Base-by-base conservation (phyloP, 352 stramenopile genomes). In the Globisporangium megalacanthum region DNA sequence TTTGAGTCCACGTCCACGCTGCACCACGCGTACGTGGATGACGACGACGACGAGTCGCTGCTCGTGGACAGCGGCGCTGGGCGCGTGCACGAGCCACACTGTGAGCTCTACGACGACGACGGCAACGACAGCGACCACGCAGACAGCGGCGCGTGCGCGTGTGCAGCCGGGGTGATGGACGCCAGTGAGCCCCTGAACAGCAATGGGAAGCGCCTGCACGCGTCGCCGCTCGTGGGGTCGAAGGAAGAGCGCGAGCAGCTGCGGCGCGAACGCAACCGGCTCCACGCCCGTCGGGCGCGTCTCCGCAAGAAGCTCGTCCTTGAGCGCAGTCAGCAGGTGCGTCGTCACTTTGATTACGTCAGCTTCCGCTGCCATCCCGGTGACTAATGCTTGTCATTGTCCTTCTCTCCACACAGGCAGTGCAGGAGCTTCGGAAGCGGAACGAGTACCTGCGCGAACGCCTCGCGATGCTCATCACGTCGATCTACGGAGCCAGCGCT, bases 231-330 rank as follows among this genome's bases (percentile, higher is more conserved):
- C 46, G 65, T 56, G 4, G 75, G 75, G 54, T 86, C 79, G 4
- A 89, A 88, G 54, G 75, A 88, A 49, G 79, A 88, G 52, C 79
- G 79, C 37, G 79, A 89, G 62, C 75, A 83, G 39, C 64, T 89
- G 56, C 76, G 81, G 37, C 78, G 81, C 29, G 81, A 91, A 53
- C 79, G 81, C 20, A 91, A 91, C 68, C 73, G 81, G 5, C 66
- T 91, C 49, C 81, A 91, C 62, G 81, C 81, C 22, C 76, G 81
- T 51, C 75, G 81, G 50, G 81, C 81, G 42, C 81, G 78, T 35
- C 72, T 89, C 22, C 81, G 81, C 59, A 91, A 89, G 73, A 91
- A 91, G 68, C 68, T 89, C 62, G 76, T 91, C 53, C 75, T 91
- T 15, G 81, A 89, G 65, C 84, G 79, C 52, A 88, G 74, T 55